Evolutionary conservation across 768 basidiomycete species (phyloP), one percentile per base, ranked within the genome.

Genomic region (Leccinum obscurum): DNA sequence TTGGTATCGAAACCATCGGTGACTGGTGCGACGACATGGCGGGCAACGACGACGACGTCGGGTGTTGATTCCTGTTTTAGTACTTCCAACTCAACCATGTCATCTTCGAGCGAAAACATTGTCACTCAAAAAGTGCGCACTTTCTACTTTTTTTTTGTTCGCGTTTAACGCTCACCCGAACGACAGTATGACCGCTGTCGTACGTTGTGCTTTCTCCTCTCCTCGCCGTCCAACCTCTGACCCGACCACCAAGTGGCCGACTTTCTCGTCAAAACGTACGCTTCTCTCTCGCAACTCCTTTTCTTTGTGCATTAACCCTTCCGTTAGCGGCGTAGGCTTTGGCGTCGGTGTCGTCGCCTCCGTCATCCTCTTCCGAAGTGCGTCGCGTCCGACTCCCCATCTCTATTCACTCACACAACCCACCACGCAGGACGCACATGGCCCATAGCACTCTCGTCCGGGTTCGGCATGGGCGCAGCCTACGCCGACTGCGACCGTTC

Each of bases 401-500:
- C 1, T 50, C 53, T 17, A 52, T 14, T 32, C 17, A 32, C 62
- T 68, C 54, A 59, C 50, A 32, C 35, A 54, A 57, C 39, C 71
- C 11, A 50, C n/a, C 15, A 28, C 50, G 49, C 14, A 95, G 93
- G 93, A 80, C 90, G 94, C 60, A 89, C 90, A 70, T 96, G 93
- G 92, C 93, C 93, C 50, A 87, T 96, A 65, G 86, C 90, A 32
- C 83, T 95, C 58, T 80, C 89, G 15, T 90, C 91, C 6, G 93
- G 93, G 37, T 94, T 95, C 71, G 93, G 93, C 35, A 82, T 87
- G 44, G 93, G 93, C 48, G 85, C 86, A 55, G 92, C 93, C 30
- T 95, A 93, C 71, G 87, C 91, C 32, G 93, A 95, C 81, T 95
- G 93, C 76, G 92, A 96, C 77, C 85, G 93, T 54, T 88, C 90